phyloP scores from a whole-genome alignment of 495 filamentous ascomycete genomes.

The Penicillium coffeae region DNA sequence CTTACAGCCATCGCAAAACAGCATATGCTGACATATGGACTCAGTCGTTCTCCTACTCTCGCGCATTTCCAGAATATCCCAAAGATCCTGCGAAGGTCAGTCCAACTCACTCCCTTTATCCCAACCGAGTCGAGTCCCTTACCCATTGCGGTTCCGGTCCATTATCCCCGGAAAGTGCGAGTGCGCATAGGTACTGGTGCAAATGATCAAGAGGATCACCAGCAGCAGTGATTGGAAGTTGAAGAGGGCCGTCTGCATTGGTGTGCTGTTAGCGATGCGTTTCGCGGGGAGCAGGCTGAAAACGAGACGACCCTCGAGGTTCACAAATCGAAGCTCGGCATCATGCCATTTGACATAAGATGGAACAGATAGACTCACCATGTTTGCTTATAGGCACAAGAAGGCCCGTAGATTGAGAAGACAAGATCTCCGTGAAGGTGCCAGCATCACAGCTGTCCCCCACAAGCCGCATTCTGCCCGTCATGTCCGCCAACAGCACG shows the following conservation, averaged over 20 bases:
- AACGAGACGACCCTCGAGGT: constrained; percentile 4
- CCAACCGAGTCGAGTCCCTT: constrained; percentile 21
- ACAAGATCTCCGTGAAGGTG: neutral
- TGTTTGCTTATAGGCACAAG: constrained; percentile 5
- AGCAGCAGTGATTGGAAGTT: constrained; percentile 94
- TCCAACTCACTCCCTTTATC: neutral
- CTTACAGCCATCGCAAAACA: constrained; percentile 93
- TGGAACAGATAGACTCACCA: constrained; percentile 16
- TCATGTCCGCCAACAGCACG: constrained; percentile 23
- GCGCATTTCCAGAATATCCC: constrained; percentile 98
- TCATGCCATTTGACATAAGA: neutral
- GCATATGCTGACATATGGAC: constrained; percentile 93
- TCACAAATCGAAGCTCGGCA: constrained; percentile 2
- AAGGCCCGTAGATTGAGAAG: neutral
- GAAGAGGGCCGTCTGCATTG: constrained; percentile 82
- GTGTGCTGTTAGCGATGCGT: constrained; percentile 8
- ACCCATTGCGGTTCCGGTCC: constrained; percentile 90
- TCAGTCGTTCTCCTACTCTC: constrained; percentile 86
- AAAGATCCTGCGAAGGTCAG: constrained; percentile 54
- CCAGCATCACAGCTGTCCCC: neutral
- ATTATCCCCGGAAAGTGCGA: constrained; percentile 86
- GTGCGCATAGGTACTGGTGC: constrained; percentile 90
- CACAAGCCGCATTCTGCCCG: constrained; percentile 20
- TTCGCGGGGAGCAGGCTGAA: constrained; percentile 11
- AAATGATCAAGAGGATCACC: constrained; percentile 91